Percentiles rank a stretch among this genome's conserved stretches.
Conservation (phyloP, 805 yeast species). For the Saccharomyces eubayanus region DNA sequence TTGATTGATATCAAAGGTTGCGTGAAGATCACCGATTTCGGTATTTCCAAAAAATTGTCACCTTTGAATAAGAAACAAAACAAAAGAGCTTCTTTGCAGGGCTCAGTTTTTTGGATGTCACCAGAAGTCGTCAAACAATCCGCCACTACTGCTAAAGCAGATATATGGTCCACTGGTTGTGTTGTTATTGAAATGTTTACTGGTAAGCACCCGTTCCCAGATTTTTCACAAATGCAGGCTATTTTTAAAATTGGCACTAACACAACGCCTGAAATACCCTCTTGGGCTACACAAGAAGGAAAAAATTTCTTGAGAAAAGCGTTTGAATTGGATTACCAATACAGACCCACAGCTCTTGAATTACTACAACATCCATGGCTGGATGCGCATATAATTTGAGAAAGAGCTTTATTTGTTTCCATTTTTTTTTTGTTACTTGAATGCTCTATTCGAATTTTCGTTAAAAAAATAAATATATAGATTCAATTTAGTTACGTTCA, state of each 20-base stretch:
- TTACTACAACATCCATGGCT: slow-evolving; percentile 46
- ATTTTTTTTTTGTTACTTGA: not conserved
- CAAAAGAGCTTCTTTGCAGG: slow-evolving; percentile 79
- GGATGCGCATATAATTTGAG: slow-evolving; percentile 17
- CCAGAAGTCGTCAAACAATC: slow-evolving; percentile 96
- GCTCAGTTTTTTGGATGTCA: slow-evolving; percentile 98
- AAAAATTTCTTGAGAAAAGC: slow-evolving; percentile 56
- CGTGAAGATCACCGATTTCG: slow-evolving; percentile 81
- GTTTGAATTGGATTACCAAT: slow-evolving; percentile 65
- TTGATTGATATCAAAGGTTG: slow-evolving; percentile 72
- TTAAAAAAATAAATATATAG: not conserved
- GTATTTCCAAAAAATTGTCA: slow-evolving; percentile 64
- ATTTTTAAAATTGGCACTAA: slow-evolving; percentile 88
- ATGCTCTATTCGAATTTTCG: not conserved
- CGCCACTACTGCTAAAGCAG: slow-evolving; percentile 85
- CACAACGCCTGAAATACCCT: slow-evolving; percentile 72
- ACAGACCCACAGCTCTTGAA: slow-evolving; percentile 67
- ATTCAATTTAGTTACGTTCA: not conserved
- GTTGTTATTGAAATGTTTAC: slow-evolving; percentile 91
- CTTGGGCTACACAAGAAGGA: slow-evolving; percentile 60
- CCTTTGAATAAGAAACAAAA: slow-evolving; percentile 37
- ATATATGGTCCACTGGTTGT: slow-evolving; percentile 97
- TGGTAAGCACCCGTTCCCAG: slow-evolving; percentile 93
- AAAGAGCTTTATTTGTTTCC: not conserved
- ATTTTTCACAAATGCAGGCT: slow-evolving; percentile 93